Conservation (phyloP, 441 rosid species). For the Oxalis stricta region DNA sequence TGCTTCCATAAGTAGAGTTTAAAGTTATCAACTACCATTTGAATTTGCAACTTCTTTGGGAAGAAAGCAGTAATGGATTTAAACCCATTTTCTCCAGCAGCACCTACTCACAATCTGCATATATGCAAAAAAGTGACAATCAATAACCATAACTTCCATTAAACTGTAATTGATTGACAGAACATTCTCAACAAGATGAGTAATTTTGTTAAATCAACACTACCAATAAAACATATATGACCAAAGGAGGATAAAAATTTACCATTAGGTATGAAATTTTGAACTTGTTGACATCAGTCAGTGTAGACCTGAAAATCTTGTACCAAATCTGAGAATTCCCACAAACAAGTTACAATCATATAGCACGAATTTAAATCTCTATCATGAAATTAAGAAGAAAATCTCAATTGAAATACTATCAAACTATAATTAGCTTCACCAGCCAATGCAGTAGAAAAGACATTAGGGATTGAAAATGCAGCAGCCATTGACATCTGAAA, state of each 20-base stretch:
- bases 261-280: slow-evolving; percentile 86
- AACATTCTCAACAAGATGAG: no score
- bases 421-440: slow-evolving; percentile 31
- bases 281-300: slow-evolving; percentile 77
- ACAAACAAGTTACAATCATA: not conserved
- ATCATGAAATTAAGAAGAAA: not conserved
- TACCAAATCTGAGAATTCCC: slow-evolving; percentile 14
- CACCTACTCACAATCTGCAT: slow-evolving; percentile 61
- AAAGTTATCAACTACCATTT: slow-evolving; percentile 26
- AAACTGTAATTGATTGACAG: not conserved
- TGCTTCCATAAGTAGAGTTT: not conserved
- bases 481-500: slow-evolving; percentile 32
- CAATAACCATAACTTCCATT: not conserved
- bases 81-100: slow-evolving; percentile 60
- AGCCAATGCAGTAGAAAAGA: slow-evolving; percentile 31
- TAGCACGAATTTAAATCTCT: not conserved
- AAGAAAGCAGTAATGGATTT: slow-evolving; percentile 81
- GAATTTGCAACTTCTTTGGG: slow-evolving; percentile 45
- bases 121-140: not conserved
- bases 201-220: no score
- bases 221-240: not conserved
- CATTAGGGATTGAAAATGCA: slow-evolving; percentile 30
- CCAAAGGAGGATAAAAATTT: not conserved
- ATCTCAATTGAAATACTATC: not conserved
- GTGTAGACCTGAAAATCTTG: slow-evolving; percentile 39